phyloP scores from a whole-genome alignment of 768 basidiomycete species.

The Amanita thiersii region DNA sequence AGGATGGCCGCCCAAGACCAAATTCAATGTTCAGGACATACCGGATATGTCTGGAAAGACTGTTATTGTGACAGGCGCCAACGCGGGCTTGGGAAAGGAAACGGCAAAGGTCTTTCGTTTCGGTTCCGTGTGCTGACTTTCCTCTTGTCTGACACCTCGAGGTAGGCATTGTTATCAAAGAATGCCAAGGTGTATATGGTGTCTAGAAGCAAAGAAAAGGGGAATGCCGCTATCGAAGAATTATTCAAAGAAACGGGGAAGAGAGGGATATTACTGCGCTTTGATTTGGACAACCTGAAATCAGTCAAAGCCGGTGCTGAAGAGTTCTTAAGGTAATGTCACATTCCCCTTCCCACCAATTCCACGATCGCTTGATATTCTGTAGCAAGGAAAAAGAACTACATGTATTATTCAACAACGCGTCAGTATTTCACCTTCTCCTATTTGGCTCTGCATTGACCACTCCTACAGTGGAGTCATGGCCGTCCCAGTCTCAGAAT shows the following conservation, averaged over 20 bases:
- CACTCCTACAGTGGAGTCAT: constrained; percentile 33
- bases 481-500: constrained; percentile 23
- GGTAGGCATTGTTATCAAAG: constrained; percentile 32
- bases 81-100: constrained; percentile 40
- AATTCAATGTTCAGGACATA: constrained; percentile 25
- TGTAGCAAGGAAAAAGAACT: constrained; percentile 34
- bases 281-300: constrained; percentile 38
- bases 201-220: constrained; percentile 29
- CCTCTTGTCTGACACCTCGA: not conserved
- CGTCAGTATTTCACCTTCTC: constrained; percentile 18
- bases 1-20: constrained; percentile 19
- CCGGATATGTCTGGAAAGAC: constrained; percentile 38
- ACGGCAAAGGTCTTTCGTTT: constrained; percentile 25
- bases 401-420: constrained; percentile 43
- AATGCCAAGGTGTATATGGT: constrained; percentile 49
- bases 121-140: not conserved
- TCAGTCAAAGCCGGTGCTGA: constrained; percentile 31
- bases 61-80: constrained; percentile 41
- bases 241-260: constrained; percentile 33
- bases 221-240: constrained; percentile 27
- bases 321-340: constrained; percentile 26
- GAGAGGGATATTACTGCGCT: constrained; percentile 30
- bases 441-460: not conserved
- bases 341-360: not conserved
- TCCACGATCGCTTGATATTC: not conserved